Evolutionary conservation across 257 asterid genomes (phyloP).

Genomic region (Fraxinus quadrangulata): DNA sequence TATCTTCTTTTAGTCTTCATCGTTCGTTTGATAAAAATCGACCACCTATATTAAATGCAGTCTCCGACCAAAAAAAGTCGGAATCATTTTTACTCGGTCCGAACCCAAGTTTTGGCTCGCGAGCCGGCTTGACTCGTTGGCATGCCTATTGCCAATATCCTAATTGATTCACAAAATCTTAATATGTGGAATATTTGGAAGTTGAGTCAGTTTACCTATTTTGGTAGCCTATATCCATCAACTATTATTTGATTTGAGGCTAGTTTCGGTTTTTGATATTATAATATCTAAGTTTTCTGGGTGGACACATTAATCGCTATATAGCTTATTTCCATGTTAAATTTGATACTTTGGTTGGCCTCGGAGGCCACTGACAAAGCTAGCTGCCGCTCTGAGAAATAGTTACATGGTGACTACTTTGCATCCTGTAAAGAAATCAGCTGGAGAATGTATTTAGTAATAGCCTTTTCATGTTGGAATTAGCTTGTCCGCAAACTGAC

Average conservation of each 20-base stretch:
- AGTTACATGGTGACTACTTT: slow-evolving; percentile 89
- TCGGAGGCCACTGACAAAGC: slow-evolving; percentile 80
- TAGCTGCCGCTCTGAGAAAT: slow-evolving; percentile 84
- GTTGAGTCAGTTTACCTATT: background rate
- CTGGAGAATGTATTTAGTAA: slow-evolving; percentile 64
- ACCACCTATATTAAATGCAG: too few relatives aligned
- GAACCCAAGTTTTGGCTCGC: too few relatives aligned
- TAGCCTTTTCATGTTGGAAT: slow-evolving; percentile 27
- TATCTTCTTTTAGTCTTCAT: too few relatives aligned
- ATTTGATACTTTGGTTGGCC: slow-evolving; percentile 93
- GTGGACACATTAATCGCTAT: background rate
- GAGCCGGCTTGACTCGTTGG: too few relatives aligned
- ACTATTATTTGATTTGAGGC: background rate
- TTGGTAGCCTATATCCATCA: background rate
- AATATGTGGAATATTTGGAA: background rate
- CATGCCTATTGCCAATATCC: background rate
- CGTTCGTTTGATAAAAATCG: too few relatives aligned
- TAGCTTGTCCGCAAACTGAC: background rate
- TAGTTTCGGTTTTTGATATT: background rate
- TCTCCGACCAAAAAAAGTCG: too few relatives aligned
- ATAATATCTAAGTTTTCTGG: too few relatives aligned
- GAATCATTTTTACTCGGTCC: too few relatives aligned
- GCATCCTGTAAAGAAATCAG: slow-evolving; percentile 60
- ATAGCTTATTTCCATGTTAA: slow-evolving; percentile 12
- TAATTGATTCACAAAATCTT: background rate